phyloP scores from a whole-genome alignment of 352 stramenopile species.

The Phytopythium chamaehyphon region DNA sequence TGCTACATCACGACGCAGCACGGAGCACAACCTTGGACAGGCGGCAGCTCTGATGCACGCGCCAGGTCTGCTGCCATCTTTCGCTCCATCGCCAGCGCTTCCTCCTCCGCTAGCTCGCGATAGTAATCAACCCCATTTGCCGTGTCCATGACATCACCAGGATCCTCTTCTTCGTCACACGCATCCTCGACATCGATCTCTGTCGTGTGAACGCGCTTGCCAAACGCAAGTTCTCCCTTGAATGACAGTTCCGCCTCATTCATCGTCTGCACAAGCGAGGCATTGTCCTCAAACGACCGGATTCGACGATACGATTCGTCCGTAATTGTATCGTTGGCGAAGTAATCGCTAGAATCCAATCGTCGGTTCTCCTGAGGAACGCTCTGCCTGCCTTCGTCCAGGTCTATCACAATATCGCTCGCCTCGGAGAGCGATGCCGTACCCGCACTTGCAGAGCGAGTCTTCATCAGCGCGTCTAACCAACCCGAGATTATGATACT shows the following conservation, averaged over 20 bases:
- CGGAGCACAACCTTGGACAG: slow-evolving; percentile 38
- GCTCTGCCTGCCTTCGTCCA: background rate
- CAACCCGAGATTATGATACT: slow-evolving; percentile 39
- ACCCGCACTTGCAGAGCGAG: slow-evolving; percentile 11
- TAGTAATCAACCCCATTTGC: slow-evolving; percentile 45
- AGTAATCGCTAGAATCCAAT: slow-evolving; percentile 54
- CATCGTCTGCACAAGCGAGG: slow-evolving; percentile 13
- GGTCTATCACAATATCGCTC: slow-evolving; percentile 19
- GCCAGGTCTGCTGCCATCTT: slow-evolving; percentile 20
- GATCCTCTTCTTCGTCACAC: slow-evolving; percentile 27
- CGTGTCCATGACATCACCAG: slow-evolving; percentile 13
- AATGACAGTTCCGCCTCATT: slow-evolving; percentile 29
- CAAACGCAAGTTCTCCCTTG: slow-evolving; percentile 56
- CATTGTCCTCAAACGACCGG: slow-evolving; percentile 26
- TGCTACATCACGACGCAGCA: slow-evolving; percentile 63
- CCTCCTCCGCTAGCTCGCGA: slow-evolving; percentile 32
- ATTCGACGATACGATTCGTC: slow-evolving; percentile 72
- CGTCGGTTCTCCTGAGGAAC: slow-evolving; percentile 13
- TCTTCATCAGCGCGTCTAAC: slow-evolving; percentile 33
- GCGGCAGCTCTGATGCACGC: slow-evolving; percentile 15
- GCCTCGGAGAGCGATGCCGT: slow-evolving; percentile 16
- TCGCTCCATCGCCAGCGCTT: slow-evolving; percentile 29
- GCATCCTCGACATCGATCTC: slow-evolving; percentile 13
- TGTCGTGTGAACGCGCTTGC: background rate
- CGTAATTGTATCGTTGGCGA: slow-evolving; percentile 65